These are phyloP conservation scores for Macrocybe gigantea DNA, from an alignment of 768 basidiomycete species.

Conservation along the genomic window DNA sequence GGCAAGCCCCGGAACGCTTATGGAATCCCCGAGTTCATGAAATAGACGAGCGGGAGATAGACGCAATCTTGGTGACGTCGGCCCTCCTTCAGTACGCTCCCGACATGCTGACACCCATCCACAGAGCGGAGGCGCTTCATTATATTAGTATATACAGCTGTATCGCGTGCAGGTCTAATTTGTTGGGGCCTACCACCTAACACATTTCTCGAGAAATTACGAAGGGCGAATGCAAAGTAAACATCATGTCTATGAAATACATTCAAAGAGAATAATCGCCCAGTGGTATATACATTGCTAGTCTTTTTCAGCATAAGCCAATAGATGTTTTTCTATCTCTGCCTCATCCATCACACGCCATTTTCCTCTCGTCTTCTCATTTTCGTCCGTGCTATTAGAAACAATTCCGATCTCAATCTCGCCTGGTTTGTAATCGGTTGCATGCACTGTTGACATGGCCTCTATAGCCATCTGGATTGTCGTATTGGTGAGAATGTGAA, in stretches of 20 bases:
- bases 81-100: too few relatives aligned
- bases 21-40: slow-evolving; percentile 47
- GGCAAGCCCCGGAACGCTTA: slow-evolving; percentile 60
- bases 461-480: slow-evolving; percentile 80
- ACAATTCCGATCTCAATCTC: slow-evolving; percentile 97
- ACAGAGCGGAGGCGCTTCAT: slow-evolving; percentile 68
- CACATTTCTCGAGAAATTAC: too few relatives aligned
- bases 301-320: slow-evolving; percentile 89
- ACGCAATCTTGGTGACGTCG: slow-evolving; percentile 54
- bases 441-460: slow-evolving; percentile 87
- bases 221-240: too few relatives aligned
- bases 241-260: too few relatives aligned
- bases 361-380: slow-evolving; percentile 59
- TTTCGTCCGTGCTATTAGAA: slow-evolving; percentile 69
- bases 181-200: too few relatives aligned
- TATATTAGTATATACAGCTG: slow-evolving; percentile 19
- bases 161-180: too few relatives aligned
- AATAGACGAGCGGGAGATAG: slow-evolving; percentile 54
- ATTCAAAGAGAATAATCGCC: too few relatives aligned
- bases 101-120: slow-evolving; percentile 3
- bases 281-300: slow-evolving; percentile 23
- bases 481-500: not conserved
- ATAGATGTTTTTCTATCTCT: slow-evolving; percentile 74
- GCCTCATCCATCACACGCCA: slow-evolving; percentile 77
- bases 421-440: slow-evolving; percentile 92